These are phyloP conservation scores for Rhizopogon vulgaris DNA, from an alignment of 768 basidiomycete genomes.

Conservation along the genomic window DNA sequence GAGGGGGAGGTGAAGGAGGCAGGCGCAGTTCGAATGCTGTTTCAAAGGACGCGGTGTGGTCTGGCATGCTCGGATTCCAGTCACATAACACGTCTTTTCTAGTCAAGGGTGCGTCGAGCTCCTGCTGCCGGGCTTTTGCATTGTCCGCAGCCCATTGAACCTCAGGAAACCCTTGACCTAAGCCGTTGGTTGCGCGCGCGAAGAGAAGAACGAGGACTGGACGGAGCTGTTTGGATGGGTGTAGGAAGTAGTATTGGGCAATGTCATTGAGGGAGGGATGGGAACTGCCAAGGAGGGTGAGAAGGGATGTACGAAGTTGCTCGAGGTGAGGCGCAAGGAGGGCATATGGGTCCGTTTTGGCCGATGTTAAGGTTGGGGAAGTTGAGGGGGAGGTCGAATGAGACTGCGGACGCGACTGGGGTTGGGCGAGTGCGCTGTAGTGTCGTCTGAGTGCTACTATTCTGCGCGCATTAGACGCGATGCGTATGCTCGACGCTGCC, in stretches of 20 bases:
- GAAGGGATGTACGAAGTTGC: conserved; percentile 63
- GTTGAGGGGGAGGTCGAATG: conserved; percentile 1
- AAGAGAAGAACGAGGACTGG: conserved; percentile 88
- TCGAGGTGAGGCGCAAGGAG: conserved; percentile 71
- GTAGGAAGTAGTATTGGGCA: conserved; percentile 88
- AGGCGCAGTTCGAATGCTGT: conserved; percentile 45
- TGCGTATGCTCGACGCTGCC: conserved; percentile 11
- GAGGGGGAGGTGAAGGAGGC: conserved; percentile 17
- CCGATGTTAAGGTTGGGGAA: conserved; percentile 7
- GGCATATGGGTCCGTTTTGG: conserved; percentile 52
- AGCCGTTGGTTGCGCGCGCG: conserved; percentile 87
- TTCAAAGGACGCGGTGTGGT: conserved; percentile 65
- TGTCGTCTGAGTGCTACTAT: conserved; percentile 20
- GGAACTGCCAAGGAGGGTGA: conserved; percentile 78
- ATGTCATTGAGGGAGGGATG: conserved; percentile 85
- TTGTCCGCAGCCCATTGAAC: conserved; percentile 61
- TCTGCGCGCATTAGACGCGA: conserved; percentile 7
- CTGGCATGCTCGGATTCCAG: conserved; percentile 84
- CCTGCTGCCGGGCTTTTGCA: conserved; percentile 45
- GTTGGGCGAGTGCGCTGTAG: conserved; percentile 36
- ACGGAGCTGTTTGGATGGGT: conserved; percentile 85
- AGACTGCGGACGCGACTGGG: conserved; percentile 16
- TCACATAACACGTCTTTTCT: conserved; percentile 82
- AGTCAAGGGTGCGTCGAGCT: conserved; percentile 76
- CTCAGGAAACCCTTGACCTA: conserved; percentile 58